Conservation (phyloP, 2,329 filamentous ascomycete genomes). For the Parafenestella ontariensis region DNA sequence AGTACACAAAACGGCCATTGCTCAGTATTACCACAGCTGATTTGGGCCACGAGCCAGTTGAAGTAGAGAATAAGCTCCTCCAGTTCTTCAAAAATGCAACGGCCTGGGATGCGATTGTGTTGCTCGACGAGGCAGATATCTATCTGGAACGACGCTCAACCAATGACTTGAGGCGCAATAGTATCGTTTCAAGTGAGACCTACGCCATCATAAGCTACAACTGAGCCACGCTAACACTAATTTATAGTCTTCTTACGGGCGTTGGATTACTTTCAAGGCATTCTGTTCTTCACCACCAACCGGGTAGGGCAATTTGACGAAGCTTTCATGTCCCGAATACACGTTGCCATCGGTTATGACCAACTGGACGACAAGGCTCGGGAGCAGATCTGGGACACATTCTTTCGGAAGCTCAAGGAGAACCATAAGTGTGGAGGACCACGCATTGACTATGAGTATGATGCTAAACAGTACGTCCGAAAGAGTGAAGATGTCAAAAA, state of each 20-base stretch:
- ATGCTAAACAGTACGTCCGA: too few relatives aligned
- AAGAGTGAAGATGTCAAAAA: too few relatives aligned
- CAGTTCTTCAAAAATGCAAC: constrained; percentile 20
- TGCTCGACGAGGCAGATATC: constrained; percentile 50
- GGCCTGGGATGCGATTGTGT: constrained; percentile 33
- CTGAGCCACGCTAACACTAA: too few relatives aligned
- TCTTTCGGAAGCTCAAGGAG: too few relatives aligned
- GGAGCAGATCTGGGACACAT: constrained; percentile 31
- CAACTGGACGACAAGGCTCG: constrained; percentile 20
- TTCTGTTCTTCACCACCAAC: constrained; percentile 49
- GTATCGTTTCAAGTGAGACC: too few relatives aligned
- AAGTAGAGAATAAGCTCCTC: constrained; percentile 18
- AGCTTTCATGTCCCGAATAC: constrained; percentile 85
- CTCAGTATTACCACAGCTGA: constrained; percentile 26
- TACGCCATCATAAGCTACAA: too few relatives aligned
- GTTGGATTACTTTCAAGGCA: constrained; percentile 50
- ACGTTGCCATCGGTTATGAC: constrained; percentile 76
- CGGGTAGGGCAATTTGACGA: constrained; percentile 73
- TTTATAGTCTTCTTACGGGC: constrained; percentile 42
- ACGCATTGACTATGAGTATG: too few relatives aligned
- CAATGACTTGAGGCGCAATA: too few relatives aligned
- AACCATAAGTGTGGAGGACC: too few relatives aligned
- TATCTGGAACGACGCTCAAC: constrained; percentile 47
- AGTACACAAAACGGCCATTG: constrained; percentile 30
- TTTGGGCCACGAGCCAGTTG: constrained; percentile 18